These are phyloP conservation scores for Orbilia blumenaviensis DNA, from an alignment of 2,329 filamentous ascomycete species.

Conservation along the genomic window DNA sequence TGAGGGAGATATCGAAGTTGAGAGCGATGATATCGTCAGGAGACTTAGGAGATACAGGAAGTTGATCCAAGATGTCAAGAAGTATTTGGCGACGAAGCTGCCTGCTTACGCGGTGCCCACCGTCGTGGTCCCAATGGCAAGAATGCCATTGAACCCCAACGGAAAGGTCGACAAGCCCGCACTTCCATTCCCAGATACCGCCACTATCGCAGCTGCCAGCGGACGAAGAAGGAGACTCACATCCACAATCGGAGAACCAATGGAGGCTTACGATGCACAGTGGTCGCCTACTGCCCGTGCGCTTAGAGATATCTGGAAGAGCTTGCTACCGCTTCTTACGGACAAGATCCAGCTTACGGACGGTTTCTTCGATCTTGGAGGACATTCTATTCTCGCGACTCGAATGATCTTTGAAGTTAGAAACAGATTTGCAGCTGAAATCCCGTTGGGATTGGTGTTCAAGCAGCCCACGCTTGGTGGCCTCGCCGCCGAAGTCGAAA, in stretches of 20 bases:
- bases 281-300: constrained; percentile 54
- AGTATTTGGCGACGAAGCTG: constrained; percentile 76
- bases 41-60: constrained; percentile 71
- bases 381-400: constrained; percentile 82
- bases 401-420: constrained; percentile 78
- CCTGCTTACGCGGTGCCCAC: constrained; percentile 79
- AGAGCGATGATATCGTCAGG: constrained; percentile 65
- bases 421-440: constrained; percentile 70
- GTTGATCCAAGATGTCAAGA: constrained; percentile 69
- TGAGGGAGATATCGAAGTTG: constrained; percentile 68
- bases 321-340: constrained; percentile 54
- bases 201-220: constrained; percentile 70
- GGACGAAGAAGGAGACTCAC: constrained; percentile 65
- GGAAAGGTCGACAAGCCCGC: constrained; percentile 83
- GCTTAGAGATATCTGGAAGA: constrained; percentile 56
- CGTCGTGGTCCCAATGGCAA: constrained; percentile 75
- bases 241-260: constrained; percentile 57
- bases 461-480: constrained; percentile 69
- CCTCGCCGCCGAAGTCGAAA: constrained; percentile 67
- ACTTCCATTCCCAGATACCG: constrained; percentile 81
- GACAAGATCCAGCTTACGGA: constrained; percentile 61
- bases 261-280: constrained; percentile 34
- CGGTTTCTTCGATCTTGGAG: constrained; percentile 81
- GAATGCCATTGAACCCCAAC: constrained; percentile 83
- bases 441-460: constrained; percentile 77